Percentiles rank a stretch among this genome's conserved stretches.
Conservation (phyloP, 805 yeast species). For the Blastobotrys peoriensis region DNA sequence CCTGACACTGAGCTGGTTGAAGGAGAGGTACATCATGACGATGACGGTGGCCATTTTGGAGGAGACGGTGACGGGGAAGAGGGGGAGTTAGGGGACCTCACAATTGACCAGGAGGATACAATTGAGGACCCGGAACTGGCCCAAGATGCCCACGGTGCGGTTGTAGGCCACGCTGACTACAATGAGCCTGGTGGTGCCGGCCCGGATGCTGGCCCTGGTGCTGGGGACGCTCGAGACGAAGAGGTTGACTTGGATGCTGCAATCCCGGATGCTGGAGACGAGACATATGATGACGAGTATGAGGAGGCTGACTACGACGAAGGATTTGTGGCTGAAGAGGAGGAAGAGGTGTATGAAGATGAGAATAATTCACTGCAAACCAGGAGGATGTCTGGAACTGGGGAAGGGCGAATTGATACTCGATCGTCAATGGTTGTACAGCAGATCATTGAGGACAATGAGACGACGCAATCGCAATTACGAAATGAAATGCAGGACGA, state of each 20-base stretch:
- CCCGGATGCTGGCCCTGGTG: neutral
- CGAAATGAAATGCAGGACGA: neutral
- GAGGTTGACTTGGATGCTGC: slow-evolving; percentile 19
- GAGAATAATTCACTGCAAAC: neutral
- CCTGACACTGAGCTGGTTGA: slow-evolving; percentile 1
- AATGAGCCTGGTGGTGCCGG: neutral
- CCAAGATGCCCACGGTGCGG: too few species aligned
- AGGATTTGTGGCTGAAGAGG: slow-evolving; percentile 21
- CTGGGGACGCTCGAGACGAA: neutral
- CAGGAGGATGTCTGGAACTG: neutral
- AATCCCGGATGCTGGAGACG: slow-evolving; percentile 18
- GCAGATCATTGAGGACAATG: neutral
- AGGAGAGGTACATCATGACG: slow-evolving; percentile 2
- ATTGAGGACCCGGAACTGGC: neutral
- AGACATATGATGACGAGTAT: slow-evolving; percentile 17
- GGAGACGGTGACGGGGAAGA: neutral
- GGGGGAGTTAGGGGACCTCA: neutral
- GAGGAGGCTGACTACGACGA: slow-evolving; percentile 19
- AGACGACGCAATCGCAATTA: neutral
- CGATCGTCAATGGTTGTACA: neutral
- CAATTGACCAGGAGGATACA: slow-evolving; percentile 1
- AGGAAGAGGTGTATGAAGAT: slow-evolving; percentile 10
- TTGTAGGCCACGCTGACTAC: too few species aligned
- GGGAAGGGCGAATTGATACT: neutral
- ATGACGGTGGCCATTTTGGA: slow-evolving; percentile 4